phyloP scores from a whole-genome alignment of 2,329 filamentous ascomycete genomes.

The Dactylella cylindrospora region DNA sequence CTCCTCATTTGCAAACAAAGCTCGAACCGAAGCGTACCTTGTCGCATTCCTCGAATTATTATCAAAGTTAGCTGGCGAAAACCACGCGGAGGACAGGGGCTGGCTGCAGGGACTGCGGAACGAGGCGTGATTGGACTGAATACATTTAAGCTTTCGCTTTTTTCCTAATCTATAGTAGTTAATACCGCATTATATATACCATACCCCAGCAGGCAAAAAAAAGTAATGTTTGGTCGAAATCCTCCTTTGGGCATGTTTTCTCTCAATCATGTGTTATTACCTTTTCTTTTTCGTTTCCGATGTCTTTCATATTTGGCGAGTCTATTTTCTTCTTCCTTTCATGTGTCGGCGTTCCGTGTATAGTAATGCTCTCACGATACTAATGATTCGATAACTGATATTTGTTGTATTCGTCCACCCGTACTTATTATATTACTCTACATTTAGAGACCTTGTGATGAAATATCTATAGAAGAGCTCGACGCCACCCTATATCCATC shows the following conservation, averaged over 20 bases:
- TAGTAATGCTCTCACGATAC: slow-evolving; percentile 37
- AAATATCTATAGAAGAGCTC: too few species aligned
- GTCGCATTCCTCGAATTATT: slow-evolving; percentile 42
- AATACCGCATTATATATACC: too few species aligned
- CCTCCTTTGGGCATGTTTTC: too few species aligned
- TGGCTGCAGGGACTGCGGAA: slow-evolving; percentile 41
- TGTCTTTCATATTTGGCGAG: neutral
- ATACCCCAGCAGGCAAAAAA: too few species aligned
- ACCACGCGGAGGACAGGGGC: slow-evolving; percentile 38
- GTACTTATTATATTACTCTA: neutral
- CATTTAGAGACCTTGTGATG: neutral
- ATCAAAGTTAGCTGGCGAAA: slow-evolving; percentile 40
- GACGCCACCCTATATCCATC: slow-evolving; percentile 31
- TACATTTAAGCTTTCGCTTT: too few species aligned
- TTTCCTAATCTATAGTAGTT: too few species aligned
- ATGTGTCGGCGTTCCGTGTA: slow-evolving; percentile 40
- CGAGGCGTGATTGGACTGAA: too few species aligned
- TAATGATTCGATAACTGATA: slow-evolving; percentile 6
- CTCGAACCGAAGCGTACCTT: slow-evolving; percentile 42
- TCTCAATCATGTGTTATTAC: slow-evolving; percentile 31
- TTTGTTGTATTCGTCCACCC: neutral
- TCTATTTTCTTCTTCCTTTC: slow-evolving; percentile 4
- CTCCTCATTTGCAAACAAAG: slow-evolving; percentile 44
- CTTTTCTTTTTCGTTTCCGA: slow-evolving; percentile 6
- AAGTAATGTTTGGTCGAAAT: too few species aligned